These are phyloP conservation scores for Botrytis fragariae DNA, from an alignment of 2,329 filamentous ascomycete species.

Conservation along the genomic window DNA sequence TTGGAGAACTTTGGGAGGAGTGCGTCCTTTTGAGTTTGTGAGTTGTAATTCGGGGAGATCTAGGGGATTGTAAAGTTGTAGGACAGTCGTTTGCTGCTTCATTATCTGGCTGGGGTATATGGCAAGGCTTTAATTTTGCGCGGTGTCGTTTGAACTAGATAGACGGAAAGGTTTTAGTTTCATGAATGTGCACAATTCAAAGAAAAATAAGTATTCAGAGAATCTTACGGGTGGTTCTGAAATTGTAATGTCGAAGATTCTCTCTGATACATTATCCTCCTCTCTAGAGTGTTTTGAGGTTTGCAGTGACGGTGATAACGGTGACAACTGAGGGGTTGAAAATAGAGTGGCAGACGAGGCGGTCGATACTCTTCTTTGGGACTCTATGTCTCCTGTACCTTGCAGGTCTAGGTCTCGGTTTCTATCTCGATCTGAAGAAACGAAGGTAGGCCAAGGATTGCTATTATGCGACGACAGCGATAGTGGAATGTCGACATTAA, in stretches of 20 bases:
- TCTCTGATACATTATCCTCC: constrained; percentile 24
- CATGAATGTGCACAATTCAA: not conserved
- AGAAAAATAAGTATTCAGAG: not conserved
- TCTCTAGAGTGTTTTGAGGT: constrained; percentile 31
- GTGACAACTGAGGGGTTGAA: not conserved
- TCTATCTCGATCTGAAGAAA: not conserved
- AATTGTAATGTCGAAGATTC: constrained; percentile 15
- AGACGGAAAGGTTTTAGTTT: constrained; percentile 5
- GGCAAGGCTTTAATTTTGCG: constrained; percentile 34
- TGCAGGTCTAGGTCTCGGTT: not conserved
- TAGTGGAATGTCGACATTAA: not conserved
- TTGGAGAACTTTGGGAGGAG: constrained; percentile 42
- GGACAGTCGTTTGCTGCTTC: constrained; percentile 30
- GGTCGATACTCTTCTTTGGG: not conserved
- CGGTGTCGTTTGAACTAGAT: constrained; percentile 32
- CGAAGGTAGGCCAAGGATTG: not conserved
- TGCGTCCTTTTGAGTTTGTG: constrained; percentile 44
- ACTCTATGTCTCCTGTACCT: not conserved
- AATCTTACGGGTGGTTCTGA: constrained; percentile 30
- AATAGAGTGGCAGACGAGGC: not conserved
- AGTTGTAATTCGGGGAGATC: constrained; percentile 54
- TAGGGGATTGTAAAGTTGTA: constrained; percentile 33
- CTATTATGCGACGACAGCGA: not conserved
- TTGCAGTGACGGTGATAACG: constrained; percentile 14
- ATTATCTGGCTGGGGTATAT: constrained; percentile 41